Percentiles rank a stretch among this genome's conserved stretches.
These are phyloP conservation scores for Sanchytrium tribonematis DNA, from an alignment of 371 early-diverging fungal species.

Conservation along the genomic window DNA sequence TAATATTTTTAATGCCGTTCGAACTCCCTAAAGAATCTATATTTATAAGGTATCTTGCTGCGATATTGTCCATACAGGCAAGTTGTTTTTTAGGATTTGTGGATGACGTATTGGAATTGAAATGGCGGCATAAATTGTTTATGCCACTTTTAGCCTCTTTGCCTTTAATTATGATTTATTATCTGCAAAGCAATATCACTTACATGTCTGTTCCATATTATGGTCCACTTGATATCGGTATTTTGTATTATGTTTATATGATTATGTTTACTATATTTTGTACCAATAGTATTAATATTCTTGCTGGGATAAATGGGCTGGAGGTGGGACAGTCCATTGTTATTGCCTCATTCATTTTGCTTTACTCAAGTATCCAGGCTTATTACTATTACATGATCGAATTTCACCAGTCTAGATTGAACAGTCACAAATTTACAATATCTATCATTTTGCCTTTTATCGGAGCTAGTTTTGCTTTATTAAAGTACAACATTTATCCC, in stretches of 20 bases:
- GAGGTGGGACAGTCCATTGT: conserved; percentile 77
- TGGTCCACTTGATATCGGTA: conserved; percentile 20
- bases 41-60: conserved; percentile 38
- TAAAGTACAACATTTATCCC: conserved; percentile 62
- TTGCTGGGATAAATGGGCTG: conserved; percentile 93
- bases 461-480: conserved; percentile 42
- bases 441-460: conserved; percentile 73
- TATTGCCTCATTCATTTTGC: conserved; percentile 49
- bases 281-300: conserved; percentile 89
- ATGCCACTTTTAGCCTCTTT: conserved; percentile 73
- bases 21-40: neutral
- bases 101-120: conserved; percentile 83
- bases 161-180: conserved; percentile 76
- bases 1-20: neutral
- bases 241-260: conserved; percentile 75
- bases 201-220: conserved; percentile 44
- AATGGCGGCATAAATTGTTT: conserved; percentile 83
- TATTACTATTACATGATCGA: conserved; percentile 10
- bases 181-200: conserved; percentile 58
- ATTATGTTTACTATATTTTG: conserved; percentile 60
- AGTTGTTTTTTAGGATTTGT: conserved; percentile 92
- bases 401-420: conserved; percentile 15
- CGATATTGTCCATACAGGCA: conserved; percentile 53
- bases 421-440: conserved; percentile 47
- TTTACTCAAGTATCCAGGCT: conserved; percentile 38